Evolutionary conservation across 192 early-diverging fungal genomes (phyloP), one percentile per base, ranked within the genome.

Genomic region (Dimargaris cristalligena): DNA sequence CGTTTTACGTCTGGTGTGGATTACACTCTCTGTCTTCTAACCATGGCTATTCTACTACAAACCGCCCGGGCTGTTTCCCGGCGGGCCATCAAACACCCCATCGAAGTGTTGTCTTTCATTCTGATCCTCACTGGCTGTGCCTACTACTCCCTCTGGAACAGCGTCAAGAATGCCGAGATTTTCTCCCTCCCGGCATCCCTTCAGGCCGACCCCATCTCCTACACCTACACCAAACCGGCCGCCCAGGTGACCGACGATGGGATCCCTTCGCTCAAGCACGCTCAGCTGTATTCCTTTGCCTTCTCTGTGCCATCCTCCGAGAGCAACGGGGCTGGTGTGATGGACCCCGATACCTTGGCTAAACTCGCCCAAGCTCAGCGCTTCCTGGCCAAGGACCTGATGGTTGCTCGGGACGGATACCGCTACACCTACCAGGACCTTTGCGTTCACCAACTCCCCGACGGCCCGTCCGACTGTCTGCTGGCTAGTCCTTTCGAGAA

Each of bases 131-230:
- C 84, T 28, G 80, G 82, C 16, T 89, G 82, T 63, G 74, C 77
- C 30, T 91, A 89, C 67, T 83, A 87, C 66, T 80, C 78, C 10
- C 73, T 91, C 25, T 81, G 85, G 71, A 78, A 86, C 65, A 74
- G 81, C 10, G 75, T 81, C 34, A 67, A 79, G 46, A 76, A 80
- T 47, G 85, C 84, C 35, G 79, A 80, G 47, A 72, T 82, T 51
- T 85, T 86, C 48, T 64, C 68, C 50, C 73, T 69, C 29, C 29
- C 28, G 50, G 52, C 62, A 51, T 60, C 16, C 34, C 41, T 31
- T 56, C 65, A 14, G 65, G 67, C 33, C 31, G 64, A 34, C 60
- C 68, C 49, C 20, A 51, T 41, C 72, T 74, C 48, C 8, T 65
- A 38, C 52, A 48, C 23, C 18, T 58, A 38, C 38, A 32, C 63